phyloP scores from a whole-genome alignment of 164 flowering plant genomes.

The Brasenia schreberi region DNA sequence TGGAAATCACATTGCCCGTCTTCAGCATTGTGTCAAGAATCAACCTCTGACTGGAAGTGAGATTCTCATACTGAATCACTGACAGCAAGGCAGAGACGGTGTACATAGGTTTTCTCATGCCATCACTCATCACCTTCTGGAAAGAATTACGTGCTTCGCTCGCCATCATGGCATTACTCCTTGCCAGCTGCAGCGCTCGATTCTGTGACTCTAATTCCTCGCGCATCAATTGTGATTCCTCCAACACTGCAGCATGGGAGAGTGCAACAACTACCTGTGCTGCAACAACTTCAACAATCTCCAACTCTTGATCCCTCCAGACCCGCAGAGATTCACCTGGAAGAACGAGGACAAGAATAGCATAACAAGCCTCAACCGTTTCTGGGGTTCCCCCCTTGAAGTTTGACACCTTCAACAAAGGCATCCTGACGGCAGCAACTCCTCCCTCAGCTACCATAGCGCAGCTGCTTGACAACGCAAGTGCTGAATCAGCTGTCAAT shows the following conservation, averaged over 20 bases:
- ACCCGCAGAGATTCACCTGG: constrained; percentile 2
- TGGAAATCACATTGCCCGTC: constrained; percentile 58
- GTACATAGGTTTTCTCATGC: constrained; percentile 27
- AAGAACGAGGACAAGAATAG: constrained; percentile 21
- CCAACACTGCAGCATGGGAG: constrained; percentile 90
- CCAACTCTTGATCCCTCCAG: constrained; percentile 73
- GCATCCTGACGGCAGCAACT: constrained; percentile 16
- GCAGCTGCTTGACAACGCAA: constrained; percentile 3
- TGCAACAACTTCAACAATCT: constrained; percentile 90
- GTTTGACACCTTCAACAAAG: constrained; percentile 18
- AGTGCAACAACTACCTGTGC: constrained; percentile 98
- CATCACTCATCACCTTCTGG: constrained; percentile 83
- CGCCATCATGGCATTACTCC: constrained; percentile 74
- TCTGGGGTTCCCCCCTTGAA: constrained; percentile 20
- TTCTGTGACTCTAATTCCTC: constrained; percentile 75
- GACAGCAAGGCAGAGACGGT: constrained; percentile 67
- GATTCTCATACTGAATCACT: constrained; percentile 43
- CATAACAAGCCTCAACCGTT: constrained; percentile 11
- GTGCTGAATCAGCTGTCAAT: constrained; percentile 7
- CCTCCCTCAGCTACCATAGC: constrained; percentile 3
- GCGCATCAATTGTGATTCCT: constrained; percentile 87
- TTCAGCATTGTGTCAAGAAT: constrained; percentile 61
- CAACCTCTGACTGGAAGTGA: constrained; percentile 34
- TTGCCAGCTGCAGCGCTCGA: constrained; percentile 67
- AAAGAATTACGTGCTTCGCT: constrained; percentile 74